phyloP scores from a whole-genome alignment of 768 basidiomycete species.

The Amanita thiersii region DNA sequence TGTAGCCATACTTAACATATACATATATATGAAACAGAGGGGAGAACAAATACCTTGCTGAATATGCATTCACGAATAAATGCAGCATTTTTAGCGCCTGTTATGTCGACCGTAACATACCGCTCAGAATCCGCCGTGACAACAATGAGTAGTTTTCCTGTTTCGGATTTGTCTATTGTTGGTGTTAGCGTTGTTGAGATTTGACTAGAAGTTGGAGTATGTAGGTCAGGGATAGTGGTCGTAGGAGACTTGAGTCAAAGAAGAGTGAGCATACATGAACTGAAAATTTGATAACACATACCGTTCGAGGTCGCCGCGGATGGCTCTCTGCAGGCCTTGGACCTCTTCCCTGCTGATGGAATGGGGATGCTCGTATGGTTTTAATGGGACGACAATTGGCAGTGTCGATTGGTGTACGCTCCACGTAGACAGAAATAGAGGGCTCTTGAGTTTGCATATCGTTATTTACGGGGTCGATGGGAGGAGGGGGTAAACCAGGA shows the following conservation, averaged over 20 bases:
- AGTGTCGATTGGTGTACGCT: not conserved
- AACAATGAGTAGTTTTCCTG: conserved; percentile 44
- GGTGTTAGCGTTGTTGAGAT: conserved; percentile 20
- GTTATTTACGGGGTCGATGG: not conserved
- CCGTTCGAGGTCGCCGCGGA: conserved; percentile 25
- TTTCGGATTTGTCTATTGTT: conserved; percentile 6
- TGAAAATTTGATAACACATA: conserved; percentile 15
- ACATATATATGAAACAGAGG: conserved; percentile 5
- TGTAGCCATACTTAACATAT: conserved; percentile 20
- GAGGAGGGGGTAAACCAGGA: conserved; percentile 39
- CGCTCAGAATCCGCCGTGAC: conserved; percentile 76
- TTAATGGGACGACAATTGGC: conserved; percentile 24
- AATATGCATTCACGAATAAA: conserved; percentile 78
- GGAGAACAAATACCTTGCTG: conserved; percentile 47
- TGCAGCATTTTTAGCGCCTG: conserved; percentile 51
- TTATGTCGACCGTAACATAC: conserved; percentile 65
- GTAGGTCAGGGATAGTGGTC: conserved; percentile 26
- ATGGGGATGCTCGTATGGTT: conserved; percentile 25
- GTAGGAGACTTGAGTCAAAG: conserved; percentile 30
- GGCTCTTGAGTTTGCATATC: not conserved
- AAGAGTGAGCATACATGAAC: conserved; percentile 17
- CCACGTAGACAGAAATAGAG: not conserved
- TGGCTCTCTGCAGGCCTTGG: conserved; percentile 8
- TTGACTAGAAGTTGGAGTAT: conserved; percentile 18
- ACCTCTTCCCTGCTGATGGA: conserved; percentile 11